Evolutionary conservation across 2,329 filamentous ascomycete species (phyloP).

Genomic region (Epichloe baconii): DNA sequence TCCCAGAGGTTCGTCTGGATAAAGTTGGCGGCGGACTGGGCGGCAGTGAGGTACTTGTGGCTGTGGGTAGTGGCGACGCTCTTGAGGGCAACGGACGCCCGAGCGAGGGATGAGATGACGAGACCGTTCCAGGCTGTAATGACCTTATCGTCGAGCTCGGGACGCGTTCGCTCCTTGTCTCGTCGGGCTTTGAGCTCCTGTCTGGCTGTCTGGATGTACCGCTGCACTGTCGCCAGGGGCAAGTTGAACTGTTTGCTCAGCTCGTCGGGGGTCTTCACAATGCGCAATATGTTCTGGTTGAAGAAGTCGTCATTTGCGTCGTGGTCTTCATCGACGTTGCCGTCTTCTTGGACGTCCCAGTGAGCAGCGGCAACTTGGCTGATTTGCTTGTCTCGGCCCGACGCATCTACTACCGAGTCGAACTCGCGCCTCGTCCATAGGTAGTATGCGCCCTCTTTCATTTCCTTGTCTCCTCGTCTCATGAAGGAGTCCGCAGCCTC

Average conservation of each 20-base stretch:
- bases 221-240: constrained; percentile 52
- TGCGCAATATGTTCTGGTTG: constrained; percentile 76
- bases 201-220: constrained; percentile 54
- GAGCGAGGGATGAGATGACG: constrained; percentile 69
- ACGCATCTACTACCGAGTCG: constrained; percentile 49
- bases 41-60: constrained; percentile 48
- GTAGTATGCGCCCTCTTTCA: constrained; percentile 86
- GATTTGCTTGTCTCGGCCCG: constrained; percentile 34
- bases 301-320: constrained; percentile 92
- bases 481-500: constrained; percentile 83
- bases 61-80: constrained; percentile 44
- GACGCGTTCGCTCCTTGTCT: constrained; percentile 60
- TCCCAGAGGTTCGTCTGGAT: constrained; percentile 66
- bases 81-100: constrained; percentile 56
- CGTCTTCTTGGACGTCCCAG: constrained; percentile 72
- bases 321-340: constrained; percentile 70
- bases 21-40: constrained; percentile 56
- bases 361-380: constrained; percentile 67
- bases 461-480: constrained; percentile 60
- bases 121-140: constrained; percentile 82
- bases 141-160: constrained; percentile 77
- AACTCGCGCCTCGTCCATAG: constrained; percentile 88
- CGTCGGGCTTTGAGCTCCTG: constrained; percentile 57
- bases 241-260: constrained; percentile 66
- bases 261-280: constrained; percentile 53